Percentiles rank a stretch among this genome's conserved stretches.
These are phyloP conservation scores for Lagerstroemia speciosa DNA, from an alignment of 345 rosid genomes.

Conservation along the genomic window DNA sequence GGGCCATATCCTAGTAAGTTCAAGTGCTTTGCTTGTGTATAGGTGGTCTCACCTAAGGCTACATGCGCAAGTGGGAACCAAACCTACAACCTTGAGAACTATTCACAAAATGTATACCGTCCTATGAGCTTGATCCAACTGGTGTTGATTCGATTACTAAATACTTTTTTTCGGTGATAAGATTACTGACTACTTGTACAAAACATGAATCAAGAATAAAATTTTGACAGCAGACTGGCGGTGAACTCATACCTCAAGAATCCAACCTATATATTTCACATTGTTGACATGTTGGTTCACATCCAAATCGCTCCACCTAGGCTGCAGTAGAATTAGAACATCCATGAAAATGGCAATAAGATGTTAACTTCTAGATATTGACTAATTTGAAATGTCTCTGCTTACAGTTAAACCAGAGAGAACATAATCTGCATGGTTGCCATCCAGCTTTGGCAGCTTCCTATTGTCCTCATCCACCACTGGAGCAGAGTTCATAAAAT, in stretches of 20 bases:
- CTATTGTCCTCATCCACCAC: conserved; percentile 72
- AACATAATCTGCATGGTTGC: conserved; percentile 60
- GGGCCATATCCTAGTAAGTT: too few species aligned
- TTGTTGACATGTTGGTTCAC: conserved; percentile 98
- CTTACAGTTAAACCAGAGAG: conserved; percentile 81
- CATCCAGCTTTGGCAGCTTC: conserved; percentile 81
- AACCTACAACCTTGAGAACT: too few species aligned
- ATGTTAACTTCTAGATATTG: neutral
- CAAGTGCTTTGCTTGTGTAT: too few species aligned
- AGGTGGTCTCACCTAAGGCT: too few species aligned
- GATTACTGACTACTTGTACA: neutral
- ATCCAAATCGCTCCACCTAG: conserved; percentile 93
- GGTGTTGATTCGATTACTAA: too few species aligned
- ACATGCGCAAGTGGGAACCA: too few species aligned
- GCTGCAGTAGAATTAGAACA: conserved; percentile 38
- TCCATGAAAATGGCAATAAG: neutral
- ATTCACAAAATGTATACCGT: too few species aligned
- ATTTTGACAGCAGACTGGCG: neutral
- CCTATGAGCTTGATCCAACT: too few species aligned
- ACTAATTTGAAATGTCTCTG: conserved; percentile 1
- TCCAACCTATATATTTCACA: conserved; percentile 97
- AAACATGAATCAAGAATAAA: neutral
- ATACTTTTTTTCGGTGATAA: too few species aligned
- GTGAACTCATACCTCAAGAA: conserved; percentile 59
- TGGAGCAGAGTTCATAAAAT: conserved; percentile 62